A percentile compares a stretch with the other conserved stretches of the same genome.
These are phyloP conservation scores for Ganoderma leucocontextum DNA, from an alignment of 1,284 basidiomycete genomes.

Conservation along the genomic window DNA sequence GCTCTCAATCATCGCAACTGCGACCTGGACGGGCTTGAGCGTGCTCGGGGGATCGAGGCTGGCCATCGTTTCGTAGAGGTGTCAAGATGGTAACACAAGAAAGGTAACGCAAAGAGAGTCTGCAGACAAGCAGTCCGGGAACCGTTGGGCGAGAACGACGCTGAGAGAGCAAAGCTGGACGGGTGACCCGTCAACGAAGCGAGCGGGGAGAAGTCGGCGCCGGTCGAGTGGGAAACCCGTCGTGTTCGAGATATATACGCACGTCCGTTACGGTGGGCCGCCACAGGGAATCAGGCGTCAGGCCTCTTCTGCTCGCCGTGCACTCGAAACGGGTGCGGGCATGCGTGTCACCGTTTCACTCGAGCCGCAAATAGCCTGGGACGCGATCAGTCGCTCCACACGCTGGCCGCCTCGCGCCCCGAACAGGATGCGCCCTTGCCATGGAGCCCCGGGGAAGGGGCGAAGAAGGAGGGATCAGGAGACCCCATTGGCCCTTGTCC, in stretches of 20 bases:
- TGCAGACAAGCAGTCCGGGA: background rate
- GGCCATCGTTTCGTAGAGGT: conserved; percentile 28
- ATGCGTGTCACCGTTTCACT: conserved; percentile 3
- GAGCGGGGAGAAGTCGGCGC: conserved; percentile 13
- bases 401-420: background rate
- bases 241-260: conserved; percentile 23
- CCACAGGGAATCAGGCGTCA: background rate
- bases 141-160: background rate
- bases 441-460: background rate
- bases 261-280: conserved; percentile 4
- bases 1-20: conserved; percentile 61
- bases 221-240: conserved; percentile 12
- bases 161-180: background rate
- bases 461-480: background rate
- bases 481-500: background rate
- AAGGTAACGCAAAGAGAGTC: background rate
- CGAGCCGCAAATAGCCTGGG: conserved; percentile 1
- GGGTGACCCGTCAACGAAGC: conserved; percentile 3
- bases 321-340: background rate
- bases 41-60: conserved; percentile 54
- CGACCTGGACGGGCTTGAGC: conserved; percentile 66
- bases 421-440: background rate
- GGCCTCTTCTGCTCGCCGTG: conserved; percentile 3
- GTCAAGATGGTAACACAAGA: conserved; percentile 2
- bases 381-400: background rate